Evolutionary conservation across 2,329 filamentous ascomycete genomes (phyloP).

Genomic region (Ceratocystis harringtonii): DNA sequence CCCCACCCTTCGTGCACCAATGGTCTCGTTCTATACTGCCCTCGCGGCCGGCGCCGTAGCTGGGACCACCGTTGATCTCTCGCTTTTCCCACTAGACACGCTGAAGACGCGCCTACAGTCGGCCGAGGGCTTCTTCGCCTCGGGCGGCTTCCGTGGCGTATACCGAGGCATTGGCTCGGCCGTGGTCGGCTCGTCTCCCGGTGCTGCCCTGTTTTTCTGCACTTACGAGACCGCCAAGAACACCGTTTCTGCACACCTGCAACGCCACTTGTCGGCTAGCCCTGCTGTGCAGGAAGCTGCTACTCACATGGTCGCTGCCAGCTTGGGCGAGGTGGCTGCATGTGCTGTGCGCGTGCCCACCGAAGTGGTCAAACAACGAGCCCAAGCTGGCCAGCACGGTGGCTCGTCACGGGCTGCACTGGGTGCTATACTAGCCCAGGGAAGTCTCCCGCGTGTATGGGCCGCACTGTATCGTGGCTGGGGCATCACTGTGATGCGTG

Average conservation of each 20-base stretch:
- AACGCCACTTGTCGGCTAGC: slow-evolving; percentile 16
- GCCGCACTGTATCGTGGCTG: slow-evolving; percentile 82
- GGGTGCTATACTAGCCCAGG: slow-evolving; percentile 46
- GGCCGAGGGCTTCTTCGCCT: slow-evolving; percentile 57
- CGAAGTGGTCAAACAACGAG: slow-evolving; percentile 92
- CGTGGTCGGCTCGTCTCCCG: slow-evolving; percentile 79
- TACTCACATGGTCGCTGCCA: slow-evolving; percentile 69
- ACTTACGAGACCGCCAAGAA: slow-evolving; percentile 57
- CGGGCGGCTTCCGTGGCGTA: slow-evolving; percentile 78
- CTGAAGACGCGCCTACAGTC: slow-evolving; percentile 96
- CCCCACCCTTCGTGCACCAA: slow-evolving; percentile 7
- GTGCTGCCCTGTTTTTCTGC: slow-evolving; percentile 93
- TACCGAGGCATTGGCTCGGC: slow-evolving; percentile 87
- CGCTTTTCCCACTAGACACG: slow-evolving; percentile 94
- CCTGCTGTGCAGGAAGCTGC: slow-evolving; percentile 24
- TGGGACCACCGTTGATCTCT: slow-evolving; percentile 90
- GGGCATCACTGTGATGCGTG: slow-evolving; percentile 80
- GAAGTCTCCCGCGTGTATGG: slow-evolving; percentile 45
- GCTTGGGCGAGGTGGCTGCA: slow-evolving; percentile 75
- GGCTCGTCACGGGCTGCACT: slow-evolving; percentile 54
- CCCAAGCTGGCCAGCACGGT: slow-evolving; percentile 73
- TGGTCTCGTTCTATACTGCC: slow-evolving; percentile 41
- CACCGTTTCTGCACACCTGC: slow-evolving; percentile 21
- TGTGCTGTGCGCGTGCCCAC: slow-evolving; percentile 88
- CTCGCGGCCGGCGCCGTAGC: slow-evolving; percentile 75